Conservation (phyloP, 352 stramenopile genomes). For the Hyaloperonospora arabidopsidis region DNA sequence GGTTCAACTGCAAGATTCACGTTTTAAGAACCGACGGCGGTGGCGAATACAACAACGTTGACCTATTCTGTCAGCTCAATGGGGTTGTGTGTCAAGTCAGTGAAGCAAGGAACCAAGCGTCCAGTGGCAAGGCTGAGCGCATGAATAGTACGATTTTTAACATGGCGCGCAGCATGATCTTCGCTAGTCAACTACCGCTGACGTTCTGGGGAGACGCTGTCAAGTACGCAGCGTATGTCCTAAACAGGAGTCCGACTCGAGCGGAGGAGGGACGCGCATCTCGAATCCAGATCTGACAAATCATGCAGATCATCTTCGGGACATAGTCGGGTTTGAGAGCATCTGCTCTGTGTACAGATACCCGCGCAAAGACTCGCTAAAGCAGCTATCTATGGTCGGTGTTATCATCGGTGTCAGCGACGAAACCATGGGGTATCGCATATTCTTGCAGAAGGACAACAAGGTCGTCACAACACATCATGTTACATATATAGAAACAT, state of each 20-base stretch:
- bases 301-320: not conserved
- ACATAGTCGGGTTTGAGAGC: not conserved
- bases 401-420: not conserved
- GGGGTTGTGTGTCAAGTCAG: not conserved
- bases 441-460: not conserved
- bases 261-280: not conserved
- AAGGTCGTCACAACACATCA: not conserved
- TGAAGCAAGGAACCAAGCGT: not conserved
- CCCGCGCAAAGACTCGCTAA: not conserved
- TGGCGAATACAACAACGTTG: not conserved
- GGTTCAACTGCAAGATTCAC: constrained; percentile 1
- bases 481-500: not conserved
- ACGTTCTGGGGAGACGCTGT: not conserved
- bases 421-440: not conserved
- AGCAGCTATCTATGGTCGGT: not conserved
- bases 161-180: not conserved
- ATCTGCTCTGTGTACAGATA: not conserved
- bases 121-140: not conserved
- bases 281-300: not conserved
- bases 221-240: constrained; percentile 1
- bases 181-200: not conserved
- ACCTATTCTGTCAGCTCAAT: not conserved
- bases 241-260: not conserved
- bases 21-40: not conserved
- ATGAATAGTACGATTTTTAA: not conserved